Conservation (phyloP, 805 yeast genomes). For the Ogataea pilisensis region DNA sequence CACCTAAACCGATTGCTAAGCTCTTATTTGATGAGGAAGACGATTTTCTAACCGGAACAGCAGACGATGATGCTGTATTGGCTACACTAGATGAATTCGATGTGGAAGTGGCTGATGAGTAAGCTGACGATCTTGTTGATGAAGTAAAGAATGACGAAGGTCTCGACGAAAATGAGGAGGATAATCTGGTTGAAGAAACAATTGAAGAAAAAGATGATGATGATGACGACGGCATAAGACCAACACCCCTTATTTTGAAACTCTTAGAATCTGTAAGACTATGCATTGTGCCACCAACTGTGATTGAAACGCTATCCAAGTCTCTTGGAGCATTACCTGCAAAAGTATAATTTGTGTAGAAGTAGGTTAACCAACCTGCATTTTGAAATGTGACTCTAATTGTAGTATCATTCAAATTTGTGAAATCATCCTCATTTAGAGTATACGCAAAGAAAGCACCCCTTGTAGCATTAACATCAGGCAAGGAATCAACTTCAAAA, state of each 20-base stretch:
- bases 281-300: conserved; percentile 38
- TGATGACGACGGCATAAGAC: conserved; percentile 22
- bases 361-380: conserved; percentile 64
- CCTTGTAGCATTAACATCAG: conserved; percentile 64
- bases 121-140: conserved; percentile 3
- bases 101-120: conserved; percentile 3
- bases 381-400: conserved; percentile 41
- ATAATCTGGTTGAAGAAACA: conserved; percentile 21
- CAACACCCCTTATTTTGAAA: conserved; percentile 54
- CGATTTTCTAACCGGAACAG: conserved; percentile 8
- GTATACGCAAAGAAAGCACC: conserved; percentile 57
- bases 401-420: conserved; percentile 47
- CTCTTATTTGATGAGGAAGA: conserved; percentile 41
- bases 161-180: conserved; percentile 22
- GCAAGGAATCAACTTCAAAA: conserved; percentile 50
- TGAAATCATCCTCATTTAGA: conserved; percentile 52
- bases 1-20: conserved; percentile 88
- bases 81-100: conserved; percentile 5
- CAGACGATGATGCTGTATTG: conserved; percentile 3
- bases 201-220: conserved; percentile 22
- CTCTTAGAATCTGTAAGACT: conserved; percentile 35
- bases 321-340: conserved; percentile 59
- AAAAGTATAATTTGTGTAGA: conserved; percentile 57
- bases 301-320: conserved; percentile 38
- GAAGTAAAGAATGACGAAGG: conserved; percentile 25